Evolutionary conservation across 371 early-diverging fungal genomes (phyloP).

Genomic region (Haplosporangium sp.): DNA sequence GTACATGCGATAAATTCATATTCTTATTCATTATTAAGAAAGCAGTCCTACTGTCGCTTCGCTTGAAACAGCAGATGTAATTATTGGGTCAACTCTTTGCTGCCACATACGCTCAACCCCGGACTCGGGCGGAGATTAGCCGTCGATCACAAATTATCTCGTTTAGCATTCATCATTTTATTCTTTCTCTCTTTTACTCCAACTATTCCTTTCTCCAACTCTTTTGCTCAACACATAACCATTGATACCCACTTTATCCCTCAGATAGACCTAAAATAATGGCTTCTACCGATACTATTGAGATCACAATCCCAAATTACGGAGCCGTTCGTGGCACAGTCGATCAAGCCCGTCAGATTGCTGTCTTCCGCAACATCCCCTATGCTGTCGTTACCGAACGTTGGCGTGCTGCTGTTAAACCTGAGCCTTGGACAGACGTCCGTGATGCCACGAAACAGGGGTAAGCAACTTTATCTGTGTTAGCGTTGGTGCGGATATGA

Average conservation of each 20-base stretch:
- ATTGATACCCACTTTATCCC: not conserved
- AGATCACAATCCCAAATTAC: slow-evolving; percentile 24
- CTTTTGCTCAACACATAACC: not conserved
- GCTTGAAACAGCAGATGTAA: too few relatives aligned
- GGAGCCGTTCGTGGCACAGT: slow-evolving; percentile 24
- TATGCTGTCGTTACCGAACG: slow-evolving; percentile 33
- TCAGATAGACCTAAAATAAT: not conserved
- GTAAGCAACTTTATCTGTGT: slow-evolving; percentile 3
- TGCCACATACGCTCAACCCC: not conserved
- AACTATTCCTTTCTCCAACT: not conserved
- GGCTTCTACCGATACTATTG: slow-evolving; percentile 5
- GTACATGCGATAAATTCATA: not conserved
- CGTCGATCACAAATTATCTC: not conserved
- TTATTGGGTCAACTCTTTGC: too few relatives aligned
- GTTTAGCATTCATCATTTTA: not conserved
- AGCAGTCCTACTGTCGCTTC: not conserved
- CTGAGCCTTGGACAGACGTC: slow-evolving; percentile 39
- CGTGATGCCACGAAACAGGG: slow-evolving; percentile 44
- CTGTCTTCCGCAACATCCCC: slow-evolving; percentile 34
- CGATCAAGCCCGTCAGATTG: slow-evolving; percentile 17
- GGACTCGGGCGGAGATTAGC: not conserved
- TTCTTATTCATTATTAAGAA: not conserved
- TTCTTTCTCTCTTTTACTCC: not conserved
- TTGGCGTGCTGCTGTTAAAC: slow-evolving; percentile 36
- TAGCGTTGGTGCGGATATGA: too few relatives aligned